Evolutionary conservation across 192 early-diverging fungal genomes (phyloP), one percentile per base, ranked within the genome.

Genomic region (Linnemannia schmuckeri): DNA sequence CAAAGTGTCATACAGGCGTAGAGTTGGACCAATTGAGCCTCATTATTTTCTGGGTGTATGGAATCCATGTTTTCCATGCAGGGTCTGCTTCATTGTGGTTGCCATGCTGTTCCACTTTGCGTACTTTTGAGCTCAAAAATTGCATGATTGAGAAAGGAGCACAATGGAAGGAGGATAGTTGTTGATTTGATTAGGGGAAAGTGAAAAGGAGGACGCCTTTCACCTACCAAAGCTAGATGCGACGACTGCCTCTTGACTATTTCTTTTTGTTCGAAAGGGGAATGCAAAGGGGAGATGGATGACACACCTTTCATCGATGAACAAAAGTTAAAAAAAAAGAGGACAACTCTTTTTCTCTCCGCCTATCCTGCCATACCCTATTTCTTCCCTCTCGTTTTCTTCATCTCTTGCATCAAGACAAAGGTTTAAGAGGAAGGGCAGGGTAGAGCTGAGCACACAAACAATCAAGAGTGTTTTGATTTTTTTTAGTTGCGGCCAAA

Each of bases 11-110:
- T 15, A 5, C 18, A 52, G 17, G 15, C 47, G 17, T 52, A 52
- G 17, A 20, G 15, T 20, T 52, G 17, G 7, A 27, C 10, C 27
- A 33, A 63, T 27, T 63, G 61, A 27, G 27, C 27, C 61, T 33
- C 30, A 8, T 30, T 63, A 13, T 15, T 30, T 33, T 63, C 33
- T n/a, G 1, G 2, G n/a, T 8, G 61, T 13, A 4, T 63, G 61
- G 61, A 30, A 13, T 63, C 61, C 27, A 63, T 63, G 61, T 63
- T 63, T 63, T 63, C 30, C 30, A 66, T 66, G 61, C 61, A 66
- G 61, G 61, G 61, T 66, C 30, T 66, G 2, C 12, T 13, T 6
- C 61, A 8, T 66, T 66, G 61, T 35, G 30, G 61, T 6, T 15
- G 30, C 27, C 61, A 66, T 66, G 30, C 24, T 66, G 27, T 18